Evolutionary conservation across 1,284 basidiomycete genomes (phyloP).

Genomic region (Rhodotorula sp.): DNA sequence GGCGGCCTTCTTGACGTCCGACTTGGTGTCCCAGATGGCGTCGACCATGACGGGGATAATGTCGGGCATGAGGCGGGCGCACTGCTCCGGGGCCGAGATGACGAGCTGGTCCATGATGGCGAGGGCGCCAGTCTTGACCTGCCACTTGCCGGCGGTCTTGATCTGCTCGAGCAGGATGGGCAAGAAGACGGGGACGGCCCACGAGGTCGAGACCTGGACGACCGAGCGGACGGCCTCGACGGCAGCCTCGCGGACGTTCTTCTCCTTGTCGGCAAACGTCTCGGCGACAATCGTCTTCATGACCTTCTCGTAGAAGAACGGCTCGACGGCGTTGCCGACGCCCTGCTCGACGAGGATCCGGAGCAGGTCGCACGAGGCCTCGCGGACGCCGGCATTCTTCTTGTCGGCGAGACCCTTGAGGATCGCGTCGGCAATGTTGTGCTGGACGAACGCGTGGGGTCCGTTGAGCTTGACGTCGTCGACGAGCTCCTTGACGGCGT

Average conservation of each 20-base stretch:
- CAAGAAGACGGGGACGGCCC: conserved; percentile 81
- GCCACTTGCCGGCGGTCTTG: conserved; percentile 98
- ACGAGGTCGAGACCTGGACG: conserved; percentile 81
- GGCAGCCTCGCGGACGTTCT: conserved; percentile 77
- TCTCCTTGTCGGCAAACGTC: conserved; percentile 88
- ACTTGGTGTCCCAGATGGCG: conserved; percentile 99
- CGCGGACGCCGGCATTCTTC: conserved; percentile 68
- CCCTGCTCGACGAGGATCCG: conserved; percentile 68
- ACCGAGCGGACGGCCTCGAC: conserved; percentile 78
- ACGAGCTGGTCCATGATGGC: conserved; percentile 87
- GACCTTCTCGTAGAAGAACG: conserved; percentile 70
- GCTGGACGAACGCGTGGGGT: conserved; percentile 64
- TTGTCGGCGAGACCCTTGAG: conserved; percentile 57
- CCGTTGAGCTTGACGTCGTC: conserved; percentile 50
- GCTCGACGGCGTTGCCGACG: conserved; percentile 81
- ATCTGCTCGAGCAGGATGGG: conserved; percentile 90
- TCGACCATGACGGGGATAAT: conserved; percentile 94
- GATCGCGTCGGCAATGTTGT: conserved; percentile 72
- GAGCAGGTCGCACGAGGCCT: conserved; percentile 75
- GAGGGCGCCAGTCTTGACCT: conserved; percentile 91
- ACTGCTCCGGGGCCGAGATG: conserved; percentile 76
- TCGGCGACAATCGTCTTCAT: conserved; percentile 85
- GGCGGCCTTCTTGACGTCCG: conserved; percentile 98
- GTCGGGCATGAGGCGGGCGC: conserved; percentile 87
- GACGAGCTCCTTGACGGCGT: conserved; percentile 51